A percentile compares a stretch with the other conserved stretches of the same genome.
Conservation (phyloP, 768 basidiomycete genomes). For the Russula brevipes region DNA sequence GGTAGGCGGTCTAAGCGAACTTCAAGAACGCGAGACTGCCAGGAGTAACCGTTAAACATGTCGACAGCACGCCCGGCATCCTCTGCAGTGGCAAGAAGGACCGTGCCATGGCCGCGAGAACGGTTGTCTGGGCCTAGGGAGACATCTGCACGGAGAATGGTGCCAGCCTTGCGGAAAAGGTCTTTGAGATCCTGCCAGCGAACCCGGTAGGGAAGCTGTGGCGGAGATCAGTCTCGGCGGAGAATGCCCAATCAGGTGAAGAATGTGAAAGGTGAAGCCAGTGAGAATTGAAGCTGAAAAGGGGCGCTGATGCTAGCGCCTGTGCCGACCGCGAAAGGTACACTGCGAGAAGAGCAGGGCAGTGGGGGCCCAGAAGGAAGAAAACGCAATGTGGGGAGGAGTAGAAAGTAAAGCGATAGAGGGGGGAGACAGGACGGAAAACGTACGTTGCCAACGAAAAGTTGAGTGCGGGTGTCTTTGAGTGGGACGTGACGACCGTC, state of each 20-base stretch:
- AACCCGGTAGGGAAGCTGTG: constrained; percentile 89
- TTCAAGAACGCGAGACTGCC: constrained; percentile 90
- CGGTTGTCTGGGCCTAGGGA: constrained; percentile 76
- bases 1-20: constrained; percentile 81
- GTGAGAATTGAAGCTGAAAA: constrained; percentile 1
- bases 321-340: not conserved
- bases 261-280: constrained; percentile 12
- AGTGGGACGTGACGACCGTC: constrained; percentile 46
- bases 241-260: not conserved
- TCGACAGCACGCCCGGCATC: constrained; percentile 94
- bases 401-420: not conserved
- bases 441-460: constrained; percentile 93
- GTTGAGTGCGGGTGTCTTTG: constrained; percentile 87
- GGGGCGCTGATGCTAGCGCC: not conserved
- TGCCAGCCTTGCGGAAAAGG: constrained; percentile 92
- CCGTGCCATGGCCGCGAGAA: constrained; percentile 90
- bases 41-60: constrained; percentile 94
- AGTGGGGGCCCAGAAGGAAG: not conserved
- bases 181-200: constrained; percentile 99
- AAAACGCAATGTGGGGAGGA: not conserved
- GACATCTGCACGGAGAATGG: constrained; percentile 47
- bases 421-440: constrained; percentile 2
- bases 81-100: constrained; percentile 88
- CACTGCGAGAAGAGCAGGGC: not conserved
- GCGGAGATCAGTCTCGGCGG: not conserved